Evolutionary conservation across 768 basidiomycete genomes (phyloP), one percentile per base, ranked within the genome.

Genomic region (Collybiopsis confluens): DNA sequence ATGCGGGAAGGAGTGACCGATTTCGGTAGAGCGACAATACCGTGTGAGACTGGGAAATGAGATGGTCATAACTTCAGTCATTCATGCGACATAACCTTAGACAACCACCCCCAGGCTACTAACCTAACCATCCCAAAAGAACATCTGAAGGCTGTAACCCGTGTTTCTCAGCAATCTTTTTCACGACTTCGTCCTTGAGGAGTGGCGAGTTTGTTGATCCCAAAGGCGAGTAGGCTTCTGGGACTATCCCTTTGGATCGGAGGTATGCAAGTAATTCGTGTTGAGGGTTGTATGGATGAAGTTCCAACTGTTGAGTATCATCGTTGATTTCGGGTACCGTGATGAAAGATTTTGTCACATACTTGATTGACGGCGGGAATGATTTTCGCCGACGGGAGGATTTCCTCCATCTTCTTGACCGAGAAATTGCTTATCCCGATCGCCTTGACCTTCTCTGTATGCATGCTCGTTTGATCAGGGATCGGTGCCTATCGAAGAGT

Each of bases 371-470:
- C 88, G 18, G 79, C 86, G 7, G 90, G 89, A 16, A 82, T 51
- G 60, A 92, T 76, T 56, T 80, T 79, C 35, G 84, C 86, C 9
- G 73, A 79, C 20, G 83, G 77, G 36, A 90, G 74, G 50, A 92
- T 79, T 58, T 85, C 78, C 63, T 90, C 81, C 18, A 94, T 73
- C 64, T 84, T 81, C 54, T 65, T 69, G 64, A 85, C 71, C 27
- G 84, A 86, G 65, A 82, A 86, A 74, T 92, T 92, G 58, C 87
- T 90, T 28, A 85, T 82, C 27, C 90, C 90, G 60, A 89, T 88
- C 21, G 73, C 62, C 58, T 63, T 70, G 58, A 83, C 82, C 68
- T 86, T 88, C 60, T 85, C 84, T 85, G 52, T n/a, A 35, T 10
- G 16, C 20, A 20, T 15, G 8, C 18, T n/a, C 38, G 24, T 54